Conservation (phyloP, 257 asterid genomes). For the Primulina huaijiensis region DNA sequence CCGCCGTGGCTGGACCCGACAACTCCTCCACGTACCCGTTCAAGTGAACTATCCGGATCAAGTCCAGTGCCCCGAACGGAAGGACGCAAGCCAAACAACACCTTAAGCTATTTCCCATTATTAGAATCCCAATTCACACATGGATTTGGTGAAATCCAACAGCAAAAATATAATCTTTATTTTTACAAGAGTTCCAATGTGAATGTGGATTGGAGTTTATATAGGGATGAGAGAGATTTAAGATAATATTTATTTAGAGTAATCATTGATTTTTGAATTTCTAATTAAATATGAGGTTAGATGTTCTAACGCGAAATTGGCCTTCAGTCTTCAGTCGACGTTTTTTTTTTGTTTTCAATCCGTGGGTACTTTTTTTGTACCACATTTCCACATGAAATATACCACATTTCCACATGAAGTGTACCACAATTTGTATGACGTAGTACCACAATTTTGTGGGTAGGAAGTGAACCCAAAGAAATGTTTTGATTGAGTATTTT, state of each 20-base stretch:
- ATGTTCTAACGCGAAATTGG: no score
- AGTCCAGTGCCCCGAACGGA: conserved; percentile 94
- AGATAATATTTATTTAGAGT: neutral
- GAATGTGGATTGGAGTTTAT: neutral
- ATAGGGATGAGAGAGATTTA: no score
- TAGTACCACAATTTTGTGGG: no score
- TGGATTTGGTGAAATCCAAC: neutral
- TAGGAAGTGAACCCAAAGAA: no score
- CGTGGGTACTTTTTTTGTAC: no score
- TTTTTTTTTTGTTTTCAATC: no score
- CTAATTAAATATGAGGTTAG: no score
- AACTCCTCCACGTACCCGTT: conserved; percentile 79
- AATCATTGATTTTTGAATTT: neutral
- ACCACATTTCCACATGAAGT: no score
- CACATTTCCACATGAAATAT: no score
- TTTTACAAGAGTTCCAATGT: neutral
- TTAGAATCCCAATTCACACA: neutral
- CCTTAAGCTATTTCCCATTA: conserved; percentile 83
- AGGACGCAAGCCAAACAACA: conserved; percentile 96
- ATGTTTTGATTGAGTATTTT: no score
- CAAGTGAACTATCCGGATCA: conserved; percentile 86
- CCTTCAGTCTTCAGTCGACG: no score
- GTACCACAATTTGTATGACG: no score
- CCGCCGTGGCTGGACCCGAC: conserved; percentile 72
- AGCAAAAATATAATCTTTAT: neutral